Evolutionary conservation across 2,329 filamentous ascomycete species (phyloP).

Genomic region (Penicillium thymicola): DNA sequence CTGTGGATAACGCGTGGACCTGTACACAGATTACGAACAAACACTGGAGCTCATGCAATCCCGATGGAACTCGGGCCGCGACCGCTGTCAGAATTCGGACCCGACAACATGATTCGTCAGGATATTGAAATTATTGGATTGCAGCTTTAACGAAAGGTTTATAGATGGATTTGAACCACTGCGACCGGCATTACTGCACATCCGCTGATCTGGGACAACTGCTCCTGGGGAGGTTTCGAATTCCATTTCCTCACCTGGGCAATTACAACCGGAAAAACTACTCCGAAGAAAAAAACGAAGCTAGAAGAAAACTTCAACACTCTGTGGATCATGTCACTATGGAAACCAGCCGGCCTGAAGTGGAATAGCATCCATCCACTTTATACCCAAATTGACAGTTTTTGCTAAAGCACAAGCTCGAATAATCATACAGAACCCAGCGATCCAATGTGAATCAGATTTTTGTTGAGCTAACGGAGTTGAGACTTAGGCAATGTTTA

Average conservation of each 20-base stretch:
- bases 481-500: neutral
- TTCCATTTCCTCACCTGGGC: neutral
- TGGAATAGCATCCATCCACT: neutral
- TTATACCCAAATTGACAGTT: neutral
- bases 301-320: neutral
- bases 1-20: neutral
- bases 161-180: neutral
- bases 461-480: neutral
- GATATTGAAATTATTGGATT: neutral
- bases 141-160: neutral
- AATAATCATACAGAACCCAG: neutral
- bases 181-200: neutral
- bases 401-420: neutral
- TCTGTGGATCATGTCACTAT: neutral
- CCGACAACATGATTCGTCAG: neutral
- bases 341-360: neutral
- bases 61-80: neutral
- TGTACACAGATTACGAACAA: neutral
- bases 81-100: neutral
- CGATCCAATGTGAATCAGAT: too few species aligned
- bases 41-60: neutral
- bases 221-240: neutral
- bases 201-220: neutral
- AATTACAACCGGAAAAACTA: neutral
- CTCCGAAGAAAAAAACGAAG: neutral